Base-by-base conservation (phyloP, 305 asterid species). In the Withania somnifera region DNA sequence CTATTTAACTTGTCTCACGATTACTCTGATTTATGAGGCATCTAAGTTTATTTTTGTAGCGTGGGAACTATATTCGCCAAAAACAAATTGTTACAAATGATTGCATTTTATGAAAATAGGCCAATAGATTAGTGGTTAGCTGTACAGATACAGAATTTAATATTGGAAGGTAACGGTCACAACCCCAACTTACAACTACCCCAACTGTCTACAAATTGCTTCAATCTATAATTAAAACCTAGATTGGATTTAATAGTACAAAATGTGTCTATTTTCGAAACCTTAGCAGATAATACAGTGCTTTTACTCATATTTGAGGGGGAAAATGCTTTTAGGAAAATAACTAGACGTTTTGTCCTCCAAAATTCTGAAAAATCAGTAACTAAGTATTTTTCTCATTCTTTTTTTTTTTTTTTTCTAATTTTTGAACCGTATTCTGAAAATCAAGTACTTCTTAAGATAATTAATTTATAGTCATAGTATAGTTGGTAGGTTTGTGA, bases 141-240 rank as follows among this genome's bases (percentile, higher is more conserved):
- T 52, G 78, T 38, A 5, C 34, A n/a, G n/a, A n/a, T n/a, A n/a
- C n/a, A 2, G n/a, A 52, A 30, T 75, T 66, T 38, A 81, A 56
- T 73, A 47, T 0, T 3, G 26, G 56, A 75, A 79, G 78, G 82
- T 68, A 86, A 58, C 82, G 75, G 82, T 78, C 84, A 84, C 82
- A 6, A 32, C 36, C 75, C 85, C 85, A 86, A 87, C 90, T 40
- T 83, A 86, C 91, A 90, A 87, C 92, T 13, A 86, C 91, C 88
- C 90, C 91, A 90, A 88, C 90, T 75, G 83, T 81, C 83, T 56
- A 19, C 64, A n/a, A 38, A 45, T 73, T 73, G 60, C 42, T 73
- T 73, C 61, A 73, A 51, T 81, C n/a, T n/a, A 13, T 67, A 54
- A 14, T 26, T 14, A 42, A 86, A 71, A 84, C 24, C 64, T 83